Percentiles rank a stretch among this genome's conserved stretches.
These are phyloP conservation scores for Pseudodiploospora longispora DNA, from an alignment of 2,329 filamentous ascomycete genomes.

Conservation along the genomic window DNA sequence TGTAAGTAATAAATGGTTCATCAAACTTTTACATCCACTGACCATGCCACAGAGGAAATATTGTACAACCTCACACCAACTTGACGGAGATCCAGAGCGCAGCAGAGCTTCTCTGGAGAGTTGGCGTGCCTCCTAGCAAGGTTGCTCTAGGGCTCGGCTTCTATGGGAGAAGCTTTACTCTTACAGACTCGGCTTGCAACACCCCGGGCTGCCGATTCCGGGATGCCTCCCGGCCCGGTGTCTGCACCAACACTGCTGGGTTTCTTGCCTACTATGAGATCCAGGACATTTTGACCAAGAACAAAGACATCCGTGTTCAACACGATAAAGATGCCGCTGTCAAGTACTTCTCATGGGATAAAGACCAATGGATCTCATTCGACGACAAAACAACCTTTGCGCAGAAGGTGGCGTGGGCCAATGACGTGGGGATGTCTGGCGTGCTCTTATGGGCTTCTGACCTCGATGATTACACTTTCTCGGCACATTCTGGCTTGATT, in stretches of 20 bases:
- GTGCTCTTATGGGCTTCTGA: slow-evolving; percentile 15
- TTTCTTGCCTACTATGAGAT: slow-evolving; percentile 13
- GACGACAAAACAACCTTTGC: slow-evolving; percentile 13
- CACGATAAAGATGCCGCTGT: slow-evolving; percentile 13
- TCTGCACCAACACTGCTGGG: slow-evolving; percentile 6
- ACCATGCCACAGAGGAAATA: slow-evolving; percentile 13
- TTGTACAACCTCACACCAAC: slow-evolving; percentile 31
- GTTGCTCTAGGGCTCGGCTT: slow-evolving; percentile 34
- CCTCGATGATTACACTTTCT: slow-evolving; percentile 4
- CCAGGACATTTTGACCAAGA: slow-evolving; percentile 10
- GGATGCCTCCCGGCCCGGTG: slow-evolving; percentile 9
- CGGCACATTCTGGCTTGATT: neutral
- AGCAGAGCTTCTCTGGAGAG: slow-evolving; percentile 35
- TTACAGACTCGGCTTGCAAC: slow-evolving; percentile 11
- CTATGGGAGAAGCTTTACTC: slow-evolving; percentile 26
- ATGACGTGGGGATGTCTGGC: slow-evolving; percentile 10
- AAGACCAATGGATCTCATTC: slow-evolving; percentile 13
- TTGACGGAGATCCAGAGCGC: slow-evolving; percentile 31
- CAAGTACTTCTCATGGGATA: slow-evolving; percentile 12
- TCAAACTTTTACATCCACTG: neutral
- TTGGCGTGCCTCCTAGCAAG: slow-evolving; percentile 28
- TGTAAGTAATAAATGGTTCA: neutral
- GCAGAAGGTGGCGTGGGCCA: slow-evolving; percentile 13
- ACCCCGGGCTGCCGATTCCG: slow-evolving; percentile 14
- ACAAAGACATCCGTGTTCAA: slow-evolving; percentile 9